These are phyloP conservation scores for Solanum piurae DNA, from an alignment of 257 asterid species.

Conservation along the genomic window DNA sequence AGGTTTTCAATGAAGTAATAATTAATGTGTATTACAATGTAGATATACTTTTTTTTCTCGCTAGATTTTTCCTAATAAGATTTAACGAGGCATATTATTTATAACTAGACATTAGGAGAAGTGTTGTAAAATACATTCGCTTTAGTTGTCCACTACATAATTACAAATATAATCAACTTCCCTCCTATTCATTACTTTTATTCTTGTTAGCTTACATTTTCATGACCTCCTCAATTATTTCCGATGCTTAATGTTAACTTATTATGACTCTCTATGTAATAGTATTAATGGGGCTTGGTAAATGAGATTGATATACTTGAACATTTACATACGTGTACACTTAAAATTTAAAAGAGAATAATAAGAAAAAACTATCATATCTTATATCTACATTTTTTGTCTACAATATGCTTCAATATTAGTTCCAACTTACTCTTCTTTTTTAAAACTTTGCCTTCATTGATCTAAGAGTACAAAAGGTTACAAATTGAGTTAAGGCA, in stretches of 20 bases:
- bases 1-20: no score
- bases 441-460: background rate
- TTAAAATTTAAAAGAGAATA: background rate
- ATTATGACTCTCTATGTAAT: background rate
- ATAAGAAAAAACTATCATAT: background rate
- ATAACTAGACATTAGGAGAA: background rate
- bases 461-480: background rate
- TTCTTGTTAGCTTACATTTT: background rate
- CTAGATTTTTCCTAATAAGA: background rate
- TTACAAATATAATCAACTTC: background rate
- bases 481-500: background rate
- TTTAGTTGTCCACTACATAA: background rate
- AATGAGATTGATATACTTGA: background rate
- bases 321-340: background rate
- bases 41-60: background rate
- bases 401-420: background rate
- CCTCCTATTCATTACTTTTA: background rate
- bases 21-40: background rate
- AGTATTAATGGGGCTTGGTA: background rate
- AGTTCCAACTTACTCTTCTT: background rate
- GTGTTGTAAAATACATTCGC: background rate
- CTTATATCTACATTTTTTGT: background rate
- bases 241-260: background rate
- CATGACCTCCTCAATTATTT: background rate
- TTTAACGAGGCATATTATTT: background rate